Conservation (phyloP, 768 basidiomycete genomes). For the Boletellus ananiceps region DNA sequence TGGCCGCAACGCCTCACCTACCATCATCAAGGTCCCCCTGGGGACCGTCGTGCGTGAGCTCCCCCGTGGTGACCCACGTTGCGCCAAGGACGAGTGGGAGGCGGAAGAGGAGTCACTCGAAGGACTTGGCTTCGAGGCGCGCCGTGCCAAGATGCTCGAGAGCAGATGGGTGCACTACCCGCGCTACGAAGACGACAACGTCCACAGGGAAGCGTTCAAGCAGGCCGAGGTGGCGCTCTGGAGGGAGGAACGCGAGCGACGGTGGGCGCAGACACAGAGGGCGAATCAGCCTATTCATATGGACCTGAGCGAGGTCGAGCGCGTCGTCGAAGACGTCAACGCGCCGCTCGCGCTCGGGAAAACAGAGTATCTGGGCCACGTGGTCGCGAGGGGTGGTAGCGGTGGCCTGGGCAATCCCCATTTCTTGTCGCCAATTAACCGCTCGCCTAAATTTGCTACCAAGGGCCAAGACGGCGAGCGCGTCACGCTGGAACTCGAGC, state of each 20-base stretch:
- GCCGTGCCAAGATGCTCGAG: slow-evolving; percentile 56
- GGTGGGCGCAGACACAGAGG: slow-evolving; percentile 43
- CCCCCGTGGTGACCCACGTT: slow-evolving; percentile 57
- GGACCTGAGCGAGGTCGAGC: slow-evolving; percentile 56
- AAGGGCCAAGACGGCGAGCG: slow-evolving; percentile 68
- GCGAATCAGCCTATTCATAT: slow-evolving; percentile 45
- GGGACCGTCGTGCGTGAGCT: slow-evolving; percentile 88
- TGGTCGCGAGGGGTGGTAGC: slow-evolving; percentile 70
- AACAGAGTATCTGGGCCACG: slow-evolving; percentile 50
- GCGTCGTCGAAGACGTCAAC: slow-evolving; percentile 28
- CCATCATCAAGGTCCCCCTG: slow-evolving; percentile 76
- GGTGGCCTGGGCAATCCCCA: slow-evolving; percentile 90
- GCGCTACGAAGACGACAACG: slow-evolving; percentile 54
- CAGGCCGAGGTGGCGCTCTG: slow-evolving; percentile 63
- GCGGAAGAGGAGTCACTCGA: slow-evolving; percentile 58
- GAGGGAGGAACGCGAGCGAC: slow-evolving; percentile 57
- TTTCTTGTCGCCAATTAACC: slow-evolving; percentile 62
- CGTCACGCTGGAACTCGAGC: slow-evolving; percentile 80
- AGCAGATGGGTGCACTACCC: slow-evolving; percentile 83
- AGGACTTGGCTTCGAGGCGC: slow-evolving; percentile 42
- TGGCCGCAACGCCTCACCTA: slow-evolving; percentile 68
- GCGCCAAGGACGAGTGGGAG: slow-evolving; percentile 67
- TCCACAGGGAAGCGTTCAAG: slow-evolving; percentile 59
- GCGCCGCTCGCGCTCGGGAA: slow-evolving; percentile 62
- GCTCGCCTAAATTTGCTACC: slow-evolving; percentile 85